Conservation (phyloP, 2,329 filamentous ascomycete genomes). For the Diaporthe sp. region DNA sequence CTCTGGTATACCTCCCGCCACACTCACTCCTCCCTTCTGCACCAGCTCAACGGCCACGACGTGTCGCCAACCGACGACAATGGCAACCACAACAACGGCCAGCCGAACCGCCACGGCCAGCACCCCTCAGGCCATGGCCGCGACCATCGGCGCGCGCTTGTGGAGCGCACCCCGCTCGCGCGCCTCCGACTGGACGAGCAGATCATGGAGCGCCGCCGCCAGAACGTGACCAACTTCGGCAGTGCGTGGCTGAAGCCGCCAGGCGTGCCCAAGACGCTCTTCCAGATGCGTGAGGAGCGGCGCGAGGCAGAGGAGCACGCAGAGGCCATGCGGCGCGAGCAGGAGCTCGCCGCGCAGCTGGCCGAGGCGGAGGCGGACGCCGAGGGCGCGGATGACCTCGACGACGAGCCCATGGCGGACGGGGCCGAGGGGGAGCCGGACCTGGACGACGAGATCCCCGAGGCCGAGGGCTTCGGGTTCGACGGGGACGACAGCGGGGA, state of each 20-base stretch:
- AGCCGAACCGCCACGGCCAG: slow-evolving; percentile 43
- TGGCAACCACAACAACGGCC: slow-evolving; percentile 48
- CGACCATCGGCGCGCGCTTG: slow-evolving; percentile 50
- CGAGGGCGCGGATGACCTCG: slow-evolving; percentile 47
- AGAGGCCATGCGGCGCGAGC: slow-evolving; percentile 79
- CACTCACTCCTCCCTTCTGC: slow-evolving; percentile 54
- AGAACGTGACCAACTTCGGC: slow-evolving; percentile 89
- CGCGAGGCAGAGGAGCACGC: slow-evolving; percentile 90
- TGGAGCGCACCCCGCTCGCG: slow-evolving; percentile 74
- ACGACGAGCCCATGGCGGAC: slow-evolving; percentile 56
- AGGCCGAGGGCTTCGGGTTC: slow-evolving; percentile 71
- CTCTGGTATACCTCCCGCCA: slow-evolving; percentile 81
- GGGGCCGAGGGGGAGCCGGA: slow-evolving; percentile 66
- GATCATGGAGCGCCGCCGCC: slow-evolving; percentile 80
- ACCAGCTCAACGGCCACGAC: slow-evolving; percentile 35
- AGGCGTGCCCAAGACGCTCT: slow-evolving; percentile 88
- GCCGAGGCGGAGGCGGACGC: slow-evolving; percentile 73
- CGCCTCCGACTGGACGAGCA: slow-evolving; percentile 83
- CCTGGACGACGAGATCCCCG: slow-evolving; percentile 81
- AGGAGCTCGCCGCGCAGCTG: slow-evolving; percentile 79
- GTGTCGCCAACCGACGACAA: slow-evolving; percentile 45
- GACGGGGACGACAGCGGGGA: slow-evolving; percentile 59
- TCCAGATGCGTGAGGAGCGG: slow-evolving; percentile 90
- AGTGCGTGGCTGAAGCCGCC: slow-evolving; percentile 92
- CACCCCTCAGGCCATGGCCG: slow-evolving; percentile 51